These are phyloP conservation scores for Fusarium nanum DNA, from an alignment of 2,329 filamentous ascomycete species.

Conservation along the genomic window DNA sequence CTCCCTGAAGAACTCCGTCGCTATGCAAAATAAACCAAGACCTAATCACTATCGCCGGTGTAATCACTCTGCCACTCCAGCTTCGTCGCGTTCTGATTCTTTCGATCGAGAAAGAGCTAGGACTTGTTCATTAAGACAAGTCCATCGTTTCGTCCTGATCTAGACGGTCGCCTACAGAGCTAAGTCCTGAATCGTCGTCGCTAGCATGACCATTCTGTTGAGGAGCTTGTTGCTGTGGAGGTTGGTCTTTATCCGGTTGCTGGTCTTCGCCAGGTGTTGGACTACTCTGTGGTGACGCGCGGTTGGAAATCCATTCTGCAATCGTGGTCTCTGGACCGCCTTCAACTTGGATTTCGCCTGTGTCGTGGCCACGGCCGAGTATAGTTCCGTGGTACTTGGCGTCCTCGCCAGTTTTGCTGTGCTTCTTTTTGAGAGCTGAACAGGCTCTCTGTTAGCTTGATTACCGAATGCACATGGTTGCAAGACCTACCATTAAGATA, in stretches of 20 bases:
- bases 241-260: conserved; percentile 10
- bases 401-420: conserved; percentile 89
- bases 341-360: conserved; percentile 79
- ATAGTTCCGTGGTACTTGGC: conserved; percentile 87
- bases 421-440: conserved; percentile 86
- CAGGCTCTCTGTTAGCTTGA: conserved; percentile 53
- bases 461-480: background rate
- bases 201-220: conserved; percentile 43
- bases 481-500: conserved; percentile 70
- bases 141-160: conserved; percentile 62
- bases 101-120: background rate
- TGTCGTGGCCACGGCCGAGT: conserved; percentile 78
- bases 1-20: conserved; percentile 45
- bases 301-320: conserved; percentile 53
- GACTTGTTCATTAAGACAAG: conserved; percentile 49
- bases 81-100: background rate
- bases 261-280: conserved; percentile 20
- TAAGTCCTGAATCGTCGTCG: conserved; percentile 64
- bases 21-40: conserved; percentile 45
- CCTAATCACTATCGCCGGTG: conserved; percentile 1
- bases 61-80: background rate
- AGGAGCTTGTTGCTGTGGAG: conserved; percentile 19
- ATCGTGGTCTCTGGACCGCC: conserved; percentile 67
- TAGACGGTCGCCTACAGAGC: conserved; percentile 64
- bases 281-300: conserved; percentile 35